Evolutionary conservation across 1,139 yeast species (phyloP).

Genomic region (Debaryomyces coudertii): DNA sequence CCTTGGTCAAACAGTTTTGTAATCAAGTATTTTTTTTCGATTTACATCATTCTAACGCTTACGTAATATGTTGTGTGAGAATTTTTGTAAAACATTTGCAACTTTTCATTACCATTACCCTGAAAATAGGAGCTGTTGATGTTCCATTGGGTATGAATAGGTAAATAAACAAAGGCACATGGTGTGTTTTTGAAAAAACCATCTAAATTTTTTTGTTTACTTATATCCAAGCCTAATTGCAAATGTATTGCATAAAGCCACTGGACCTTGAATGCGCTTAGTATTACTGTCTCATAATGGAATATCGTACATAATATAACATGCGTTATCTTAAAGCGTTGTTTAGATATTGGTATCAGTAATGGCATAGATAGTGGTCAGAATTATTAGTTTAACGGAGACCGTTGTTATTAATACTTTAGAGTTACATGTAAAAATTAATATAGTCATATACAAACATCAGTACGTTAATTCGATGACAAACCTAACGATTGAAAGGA

Average conservation of each 20-base stretch:
- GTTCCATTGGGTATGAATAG: not conserved
- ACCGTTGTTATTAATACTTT: not conserved
- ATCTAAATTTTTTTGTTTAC: no score
- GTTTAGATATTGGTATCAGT: not conserved
- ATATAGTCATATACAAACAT: not conserved
- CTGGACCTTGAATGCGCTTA: not conserved
- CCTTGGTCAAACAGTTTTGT: not conserved
- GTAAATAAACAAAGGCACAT: not conserved
- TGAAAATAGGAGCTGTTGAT: no score
- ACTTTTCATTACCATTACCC: not conserved
- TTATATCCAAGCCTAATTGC: not conserved
- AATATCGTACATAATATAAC: not conserved
- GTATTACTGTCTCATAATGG: not conserved
- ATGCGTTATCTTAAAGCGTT: not conserved
- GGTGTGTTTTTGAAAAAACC: not conserved
- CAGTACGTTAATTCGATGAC: conserved; percentile 7
- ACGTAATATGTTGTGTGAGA: not conserved
- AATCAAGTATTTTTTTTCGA: conserved; percentile 6
- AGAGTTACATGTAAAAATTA: not conserved
- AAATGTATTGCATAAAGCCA: not conserved
- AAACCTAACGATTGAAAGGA: conserved; percentile 27
- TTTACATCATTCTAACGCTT: not conserved
- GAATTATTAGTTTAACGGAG: not conserved
- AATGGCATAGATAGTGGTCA: not conserved
- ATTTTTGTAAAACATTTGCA: not conserved